Base-by-base conservation (phyloP, 306 rosid genomes). In the Lupinus albus region DNA sequence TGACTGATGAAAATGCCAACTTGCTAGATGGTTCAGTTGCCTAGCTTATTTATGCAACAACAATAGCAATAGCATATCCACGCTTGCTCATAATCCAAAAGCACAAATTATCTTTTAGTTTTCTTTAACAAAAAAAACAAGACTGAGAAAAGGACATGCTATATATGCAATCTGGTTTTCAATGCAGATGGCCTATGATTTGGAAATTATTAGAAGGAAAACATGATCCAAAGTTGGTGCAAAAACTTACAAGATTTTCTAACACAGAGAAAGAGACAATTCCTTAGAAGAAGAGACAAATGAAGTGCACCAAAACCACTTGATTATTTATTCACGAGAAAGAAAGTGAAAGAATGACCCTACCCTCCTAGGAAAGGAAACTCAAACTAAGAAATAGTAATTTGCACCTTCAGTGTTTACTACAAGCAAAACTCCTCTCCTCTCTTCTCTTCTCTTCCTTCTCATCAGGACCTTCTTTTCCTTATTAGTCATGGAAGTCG, bases 401-500 rank as follows among this genome's bases (percentile, higher is more conserved):
- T 45, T 68, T 78, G 53, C 48, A 50, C 69, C 75, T 42, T 20
- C 79, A 68, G 30, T 73, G 50, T 46, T 67, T 59, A 62, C 66
- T 7, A 41, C 33, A 63, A 39, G 30, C 60, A 46, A 70, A 64
- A 58, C 11, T 65, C 12, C 11, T 49, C 55, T 53, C 68, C n/a
- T 49, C 55, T 46, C 44, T 65, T 64, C 80, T 57, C 58, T 61
- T 52, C 70, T 53, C 64, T 61, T 13, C 41, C 68, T 64, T 80
- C 67, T 21, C 71, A 47, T 56, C 61, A 25, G 65, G 55, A 45
- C 51, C 38, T 64, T 39, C 56, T 46, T 70, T 55, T 66, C 33
- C n/a, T 71, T 73, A 56, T 82, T 78, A 85, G 78, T 82, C 78
- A 94, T 94, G 99, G 96, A 94, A 76, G 79, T 69, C 57, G 82